These are phyloP conservation scores for Hypoxylon sp. DNA, from an alignment of 2,329 filamentous ascomycete species.

Conservation along the genomic window DNA sequence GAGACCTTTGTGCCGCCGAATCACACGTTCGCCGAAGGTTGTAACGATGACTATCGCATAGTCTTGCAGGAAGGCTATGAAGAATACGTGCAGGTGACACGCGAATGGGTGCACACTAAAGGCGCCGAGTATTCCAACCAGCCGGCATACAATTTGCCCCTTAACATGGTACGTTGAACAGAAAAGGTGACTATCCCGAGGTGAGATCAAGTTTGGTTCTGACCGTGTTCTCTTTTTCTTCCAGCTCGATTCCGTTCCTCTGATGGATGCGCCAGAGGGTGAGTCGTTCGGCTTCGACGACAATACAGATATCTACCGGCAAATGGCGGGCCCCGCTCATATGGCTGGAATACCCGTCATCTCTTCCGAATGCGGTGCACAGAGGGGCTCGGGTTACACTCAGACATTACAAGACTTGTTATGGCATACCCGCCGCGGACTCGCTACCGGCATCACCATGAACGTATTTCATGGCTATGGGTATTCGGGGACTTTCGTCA, in stretches of 20 bases:
- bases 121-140: neutral
- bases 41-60: conserved; percentile 1
- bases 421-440: conserved; percentile 3
- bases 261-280: neutral
- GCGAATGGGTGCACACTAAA: neutral
- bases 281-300: neutral
- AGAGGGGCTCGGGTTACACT: neutral
- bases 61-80: neutral
- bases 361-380: conserved; percentile 1
- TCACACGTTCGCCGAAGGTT: neutral
- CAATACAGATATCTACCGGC: neutral
- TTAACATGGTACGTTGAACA: neutral
- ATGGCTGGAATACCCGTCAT: conserved; percentile 1
- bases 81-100: neutral
- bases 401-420: conserved; percentile 1
- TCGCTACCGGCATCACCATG: neutral
- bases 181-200: too few relatives aligned
- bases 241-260: neutral
- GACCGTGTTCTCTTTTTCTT: neutral
- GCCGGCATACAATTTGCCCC: conserved; percentile 5
- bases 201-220: neutral
- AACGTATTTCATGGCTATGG: neutral
- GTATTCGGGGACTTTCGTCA: neutral
- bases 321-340: neutral
- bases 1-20: neutral